phyloP scores from a whole-genome alignment of 164 flowering plant species.

The Stephania japonica region DNA sequence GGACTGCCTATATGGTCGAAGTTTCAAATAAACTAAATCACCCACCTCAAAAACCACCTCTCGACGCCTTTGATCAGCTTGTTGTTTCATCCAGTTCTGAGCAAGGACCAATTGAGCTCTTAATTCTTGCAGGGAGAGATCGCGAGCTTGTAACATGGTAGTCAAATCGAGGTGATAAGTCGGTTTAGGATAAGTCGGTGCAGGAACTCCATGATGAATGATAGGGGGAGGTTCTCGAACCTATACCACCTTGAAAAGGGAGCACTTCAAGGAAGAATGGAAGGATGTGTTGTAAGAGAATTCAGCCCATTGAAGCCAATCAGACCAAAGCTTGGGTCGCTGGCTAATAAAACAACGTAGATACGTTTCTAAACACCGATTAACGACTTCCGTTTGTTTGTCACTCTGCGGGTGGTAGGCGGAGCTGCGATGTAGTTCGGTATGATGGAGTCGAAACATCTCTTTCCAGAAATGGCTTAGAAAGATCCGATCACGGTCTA shows the following conservation, averaged over 20 bases:
- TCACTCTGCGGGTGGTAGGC: neutral
- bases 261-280: neutral
- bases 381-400: neutral
- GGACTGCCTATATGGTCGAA: too few relatives aligned
- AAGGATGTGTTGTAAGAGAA: neutral
- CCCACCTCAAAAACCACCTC: too few relatives aligned
- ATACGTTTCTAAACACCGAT: neutral
- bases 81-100: too few relatives aligned
- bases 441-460: neutral
- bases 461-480: neutral
- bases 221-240: too few relatives aligned
- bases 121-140: too few relatives aligned
- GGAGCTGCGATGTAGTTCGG: neutral
- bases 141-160: too few relatives aligned
- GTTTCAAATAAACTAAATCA: too few relatives aligned
- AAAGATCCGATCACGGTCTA: neutral
- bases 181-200: too few relatives aligned
- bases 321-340: neutral
- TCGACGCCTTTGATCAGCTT: too few relatives aligned
- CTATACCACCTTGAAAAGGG: neutral
- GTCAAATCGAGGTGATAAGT: too few relatives aligned
- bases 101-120: too few relatives aligned
- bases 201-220: too few relatives aligned
- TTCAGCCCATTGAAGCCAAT: neutral
- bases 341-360: neutral